Base-by-base conservation (phyloP, 371 early-diverging fungal genomes). In the Mucor piriformis region DNA sequence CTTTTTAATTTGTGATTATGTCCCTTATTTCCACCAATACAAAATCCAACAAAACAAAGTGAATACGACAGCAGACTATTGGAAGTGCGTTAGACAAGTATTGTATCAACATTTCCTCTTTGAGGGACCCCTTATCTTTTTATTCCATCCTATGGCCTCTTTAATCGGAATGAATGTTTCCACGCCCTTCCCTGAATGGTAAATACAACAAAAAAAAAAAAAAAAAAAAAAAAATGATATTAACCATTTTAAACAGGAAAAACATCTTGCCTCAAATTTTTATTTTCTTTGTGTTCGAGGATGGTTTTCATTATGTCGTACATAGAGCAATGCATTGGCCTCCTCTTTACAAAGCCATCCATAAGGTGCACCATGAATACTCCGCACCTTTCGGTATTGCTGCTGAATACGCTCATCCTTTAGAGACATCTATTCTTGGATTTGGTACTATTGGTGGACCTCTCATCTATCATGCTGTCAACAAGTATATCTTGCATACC, bases 351-450 rank as follows among this genome's bases (percentile, higher is more conserved):
- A 92, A 91, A 59, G 70, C 83, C 63, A 87, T 96, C 51, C 97
- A 96, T 85, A 96, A 96, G 76, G 72, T 89, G 16, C 95, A 96
- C 75, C 97, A 96, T 81, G 92, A 94, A 68, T 96, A 88, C 77
- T 79, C 90, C 44, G 91, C 95, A 12, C 95, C 97, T 35, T 92
- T 95, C 49, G 97, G 95, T 37, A 77, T 93, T 54, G 77, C 90
- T 35, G 92, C 92, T 25, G 94, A 93, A 72, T 93, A 93, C 61
- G 92, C 93, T 32, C 93, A 92, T 59, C 93, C 94, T 23, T 60
- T 88, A 33, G 94, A 93, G 62, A 89, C 89, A 6, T 54, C 88
- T 18, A 83, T 92, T 42, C 78, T 93, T 50, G 91, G 91, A 7
- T 79, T 89, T 58, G 90, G 90, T 16, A 90, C 89, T 10, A 82